Percentiles rank a stretch among this genome's conserved stretches.
Evolutionary conservation across 768 basidiomycete genomes (phyloP).

Genomic region (Agrocybe praecox): DNA sequence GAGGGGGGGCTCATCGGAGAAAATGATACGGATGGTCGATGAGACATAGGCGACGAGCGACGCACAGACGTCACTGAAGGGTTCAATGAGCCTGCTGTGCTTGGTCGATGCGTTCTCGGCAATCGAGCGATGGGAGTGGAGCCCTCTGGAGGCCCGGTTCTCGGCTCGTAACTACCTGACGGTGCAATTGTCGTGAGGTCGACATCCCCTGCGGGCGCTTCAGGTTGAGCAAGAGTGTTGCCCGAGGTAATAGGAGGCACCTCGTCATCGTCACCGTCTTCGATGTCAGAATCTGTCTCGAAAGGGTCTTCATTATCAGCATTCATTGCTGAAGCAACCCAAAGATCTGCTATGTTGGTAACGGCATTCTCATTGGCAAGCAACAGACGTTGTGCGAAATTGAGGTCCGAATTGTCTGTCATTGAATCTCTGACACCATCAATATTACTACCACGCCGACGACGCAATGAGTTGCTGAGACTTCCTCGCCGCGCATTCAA

Average conservation of each 20-base stretch:
- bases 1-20: slow-evolving; percentile 35
- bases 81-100: slow-evolving; percentile 27
- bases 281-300: slow-evolving; percentile 52
- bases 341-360: slow-evolving; percentile 93
- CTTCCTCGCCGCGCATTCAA: slow-evolving; percentile 54
- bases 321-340: slow-evolving; percentile 97
- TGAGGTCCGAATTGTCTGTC: slow-evolving; percentile 53
- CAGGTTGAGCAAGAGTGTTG: background rate
- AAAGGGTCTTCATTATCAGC: slow-evolving; percentile 89
- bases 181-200: background rate
- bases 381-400: slow-evolving; percentile 85
- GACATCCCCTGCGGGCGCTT: background rate
- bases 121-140: slow-evolving; percentile 25
- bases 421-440: slow-evolving; percentile 44
- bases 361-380: slow-evolving; percentile 96
- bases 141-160: slow-evolving; percentile 6
- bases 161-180: background rate
- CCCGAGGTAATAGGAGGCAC: slow-evolving; percentile 1
- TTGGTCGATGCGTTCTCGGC: slow-evolving; percentile 31
- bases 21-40: slow-evolving; percentile 36
- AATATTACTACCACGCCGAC: slow-evolving; percentile 51
- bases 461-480: slow-evolving; percentile 51
- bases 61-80: slow-evolving; percentile 35
- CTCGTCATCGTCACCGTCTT: slow-evolving; percentile 33
- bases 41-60: slow-evolving; percentile 24